Conservation (phyloP, 768 basidiomycete genomes). For the Agaricus blazei region DNA sequence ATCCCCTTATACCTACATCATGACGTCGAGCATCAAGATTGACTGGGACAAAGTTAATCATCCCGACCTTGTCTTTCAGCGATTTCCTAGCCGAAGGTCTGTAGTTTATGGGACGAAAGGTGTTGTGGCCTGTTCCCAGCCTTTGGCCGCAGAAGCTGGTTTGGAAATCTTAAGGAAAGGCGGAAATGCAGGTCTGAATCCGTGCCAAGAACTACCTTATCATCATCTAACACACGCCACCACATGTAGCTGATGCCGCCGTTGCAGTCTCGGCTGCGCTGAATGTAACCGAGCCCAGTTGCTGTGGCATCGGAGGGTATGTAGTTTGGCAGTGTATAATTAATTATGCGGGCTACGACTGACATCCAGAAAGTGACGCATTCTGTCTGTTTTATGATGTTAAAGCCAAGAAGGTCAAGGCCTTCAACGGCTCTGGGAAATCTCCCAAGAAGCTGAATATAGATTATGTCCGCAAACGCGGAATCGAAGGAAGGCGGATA, state of each 20-base stretch:
- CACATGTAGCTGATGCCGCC: slow-evolving; percentile 75
- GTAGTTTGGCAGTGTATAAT: slow-evolving; percentile 11
- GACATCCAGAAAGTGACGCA: slow-evolving; percentile 54
- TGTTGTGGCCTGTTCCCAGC: slow-evolving; percentile 84
- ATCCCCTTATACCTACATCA: slow-evolving; percentile 10
- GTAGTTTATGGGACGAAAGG: slow-evolving; percentile 87
- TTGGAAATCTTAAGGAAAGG: slow-evolving; percentile 88
- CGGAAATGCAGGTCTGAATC: slow-evolving; percentile 81
- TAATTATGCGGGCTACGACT: too few relatives aligned
- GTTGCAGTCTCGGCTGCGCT: slow-evolving; percentile 90
- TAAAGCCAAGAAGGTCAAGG: slow-evolving; percentile 74
- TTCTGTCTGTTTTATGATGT: slow-evolving; percentile 94
- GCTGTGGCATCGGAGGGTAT: slow-evolving; percentile 90
- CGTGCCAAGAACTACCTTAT: neutral
- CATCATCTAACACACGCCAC: neutral
- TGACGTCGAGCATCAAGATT: slow-evolving; percentile 31
- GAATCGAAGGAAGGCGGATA: slow-evolving; percentile 61
- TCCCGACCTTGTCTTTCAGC: slow-evolving; percentile 59
- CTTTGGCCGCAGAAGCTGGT: slow-evolving; percentile 87
- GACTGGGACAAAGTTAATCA: slow-evolving; percentile 61
- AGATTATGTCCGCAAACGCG: slow-evolving; percentile 64
- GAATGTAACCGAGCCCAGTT: slow-evolving; percentile 87
- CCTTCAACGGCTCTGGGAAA: slow-evolving; percentile 88
- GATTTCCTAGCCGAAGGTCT: slow-evolving; percentile 80
- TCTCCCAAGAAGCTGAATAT: slow-evolving; percentile 78